phyloP scores from a whole-genome alignment of 2,329 filamentous ascomycete species.

The Xylariomycetidae sp. region DNA sequence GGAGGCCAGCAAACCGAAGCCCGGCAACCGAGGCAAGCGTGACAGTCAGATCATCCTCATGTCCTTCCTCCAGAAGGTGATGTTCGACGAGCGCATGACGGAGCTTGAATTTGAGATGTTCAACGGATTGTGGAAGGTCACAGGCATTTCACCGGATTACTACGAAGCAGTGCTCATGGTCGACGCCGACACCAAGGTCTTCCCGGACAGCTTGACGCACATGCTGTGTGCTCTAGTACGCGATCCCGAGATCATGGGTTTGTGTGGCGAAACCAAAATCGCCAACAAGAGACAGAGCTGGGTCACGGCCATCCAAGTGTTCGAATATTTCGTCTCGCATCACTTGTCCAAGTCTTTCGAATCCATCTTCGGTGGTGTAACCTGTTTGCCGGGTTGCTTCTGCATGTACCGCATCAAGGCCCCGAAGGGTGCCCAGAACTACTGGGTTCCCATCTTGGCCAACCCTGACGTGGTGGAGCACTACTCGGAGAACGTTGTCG shows the following conservation, averaged over 20 bases:
- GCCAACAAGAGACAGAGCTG: constrained; percentile 93
- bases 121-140: constrained; percentile 97
- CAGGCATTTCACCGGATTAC: constrained; percentile 95
- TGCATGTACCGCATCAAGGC: constrained; percentile 99
- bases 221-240: constrained; percentile 99
- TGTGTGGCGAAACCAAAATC: constrained; percentile 99
- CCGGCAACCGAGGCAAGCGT: constrained; percentile 95
- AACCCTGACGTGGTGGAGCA: constrained; percentile 99
- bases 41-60: constrained; percentile 99
- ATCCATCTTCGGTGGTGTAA: constrained; percentile 97
- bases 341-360: constrained; percentile 96
- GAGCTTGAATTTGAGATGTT: constrained; percentile 99
- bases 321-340: constrained; percentile 99
- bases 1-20: constrained; percentile 74
- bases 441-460: constrained; percentile 97
- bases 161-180: constrained; percentile 99
- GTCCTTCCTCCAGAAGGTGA: constrained; percentile 99
- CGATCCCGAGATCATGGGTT: constrained; percentile 97
- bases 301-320: constrained; percentile 98
- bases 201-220: constrained; percentile 95
- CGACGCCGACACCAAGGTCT: constrained; percentile 97
- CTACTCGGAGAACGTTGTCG: constrained; percentile 98
- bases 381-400: constrained; percentile 96
- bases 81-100: constrained; percentile 99
- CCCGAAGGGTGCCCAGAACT: constrained; percentile 96